These are phyloP conservation scores for Ceratocystis albifundus DNA, from an alignment of 2,329 filamentous ascomycete genomes.

Conservation along the genomic window DNA sequence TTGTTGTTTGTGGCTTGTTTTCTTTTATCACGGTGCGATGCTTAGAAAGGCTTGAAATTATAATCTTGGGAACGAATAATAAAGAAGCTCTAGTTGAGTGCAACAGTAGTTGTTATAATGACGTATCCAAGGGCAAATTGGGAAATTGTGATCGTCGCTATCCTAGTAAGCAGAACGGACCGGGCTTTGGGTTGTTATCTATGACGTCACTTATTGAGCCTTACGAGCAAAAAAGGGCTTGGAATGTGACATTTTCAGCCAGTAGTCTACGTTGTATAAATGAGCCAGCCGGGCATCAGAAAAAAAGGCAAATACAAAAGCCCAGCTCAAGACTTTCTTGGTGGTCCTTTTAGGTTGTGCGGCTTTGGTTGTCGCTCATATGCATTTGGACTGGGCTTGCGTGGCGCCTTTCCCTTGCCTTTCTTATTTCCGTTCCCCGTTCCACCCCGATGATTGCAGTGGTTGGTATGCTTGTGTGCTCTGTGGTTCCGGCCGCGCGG, in stretches of 20 bases:
- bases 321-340: neutral
- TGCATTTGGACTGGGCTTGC: constrained; percentile 60
- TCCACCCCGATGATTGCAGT: constrained; percentile 27
- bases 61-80: neutral
- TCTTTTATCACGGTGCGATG: neutral
- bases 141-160: too few species aligned
- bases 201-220: too few species aligned
- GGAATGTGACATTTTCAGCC: too few species aligned
- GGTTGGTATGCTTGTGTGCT: constrained; percentile 1
- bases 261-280: neutral
- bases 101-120: neutral
- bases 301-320: neutral
- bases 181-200: too few species aligned
- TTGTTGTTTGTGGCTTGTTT: constrained; percentile 4
- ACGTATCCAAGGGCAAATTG: neutral
- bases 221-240: too few species aligned
- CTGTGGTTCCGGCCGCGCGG: constrained; percentile 24
- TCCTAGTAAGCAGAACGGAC: too few species aligned
- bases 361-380: constrained; percentile 56
- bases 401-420: constrained; percentile 34
- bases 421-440: constrained; percentile 30
- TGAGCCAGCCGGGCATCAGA: too few species aligned
- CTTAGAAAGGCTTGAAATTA: neutral
- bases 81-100: neutral
- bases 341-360: constrained; percentile 10